Evolutionary conservation across 352 stramenopile species (phyloP).

Genomic region (Phytophthora sp.): DNA sequence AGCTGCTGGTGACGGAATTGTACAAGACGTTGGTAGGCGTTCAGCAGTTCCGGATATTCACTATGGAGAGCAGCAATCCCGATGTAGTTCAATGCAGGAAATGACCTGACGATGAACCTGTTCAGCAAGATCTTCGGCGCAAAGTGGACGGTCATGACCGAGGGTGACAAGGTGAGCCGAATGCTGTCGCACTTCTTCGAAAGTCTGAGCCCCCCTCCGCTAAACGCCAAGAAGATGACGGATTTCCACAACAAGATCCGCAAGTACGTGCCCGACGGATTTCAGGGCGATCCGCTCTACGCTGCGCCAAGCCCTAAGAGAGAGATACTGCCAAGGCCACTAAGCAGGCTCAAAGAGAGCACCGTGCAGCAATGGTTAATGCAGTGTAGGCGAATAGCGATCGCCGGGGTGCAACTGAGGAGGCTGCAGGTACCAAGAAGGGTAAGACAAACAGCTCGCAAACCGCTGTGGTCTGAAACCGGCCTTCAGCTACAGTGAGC

Average conservation of each 20-base stretch:
- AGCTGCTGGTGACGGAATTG: constrained; percentile 2
- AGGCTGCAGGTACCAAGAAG: too few relatives aligned
- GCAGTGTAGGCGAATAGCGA: too few relatives aligned
- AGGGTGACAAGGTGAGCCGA: background rate
- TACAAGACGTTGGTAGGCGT: constrained; percentile 11
- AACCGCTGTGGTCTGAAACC: too few relatives aligned
- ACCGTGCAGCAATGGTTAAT: too few relatives aligned
- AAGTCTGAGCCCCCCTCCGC: background rate
- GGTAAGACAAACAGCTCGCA: too few relatives aligned
- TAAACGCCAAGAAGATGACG: constrained; percentile 4
- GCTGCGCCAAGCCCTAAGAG: background rate
- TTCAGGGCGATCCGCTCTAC: constrained; percentile 1
- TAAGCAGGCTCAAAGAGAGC: too few relatives aligned
- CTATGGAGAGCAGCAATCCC: background rate
- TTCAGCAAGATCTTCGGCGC: constrained; percentile 9
- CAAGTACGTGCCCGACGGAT: constrained; percentile 7
- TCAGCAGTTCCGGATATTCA: constrained; percentile 22
- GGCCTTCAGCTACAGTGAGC: too few relatives aligned
- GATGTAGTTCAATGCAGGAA: constrained; percentile 3
- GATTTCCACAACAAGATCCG: background rate
- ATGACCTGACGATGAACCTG: background rate
- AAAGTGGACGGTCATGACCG: constrained; percentile 16
- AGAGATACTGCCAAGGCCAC: too few relatives aligned
- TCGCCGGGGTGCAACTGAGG: too few relatives aligned
- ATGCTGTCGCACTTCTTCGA: constrained; percentile 1